phyloP scores from a whole-genome alignment of 2,329 filamentous ascomycete genomes.

The Alternaria panax region DNA sequence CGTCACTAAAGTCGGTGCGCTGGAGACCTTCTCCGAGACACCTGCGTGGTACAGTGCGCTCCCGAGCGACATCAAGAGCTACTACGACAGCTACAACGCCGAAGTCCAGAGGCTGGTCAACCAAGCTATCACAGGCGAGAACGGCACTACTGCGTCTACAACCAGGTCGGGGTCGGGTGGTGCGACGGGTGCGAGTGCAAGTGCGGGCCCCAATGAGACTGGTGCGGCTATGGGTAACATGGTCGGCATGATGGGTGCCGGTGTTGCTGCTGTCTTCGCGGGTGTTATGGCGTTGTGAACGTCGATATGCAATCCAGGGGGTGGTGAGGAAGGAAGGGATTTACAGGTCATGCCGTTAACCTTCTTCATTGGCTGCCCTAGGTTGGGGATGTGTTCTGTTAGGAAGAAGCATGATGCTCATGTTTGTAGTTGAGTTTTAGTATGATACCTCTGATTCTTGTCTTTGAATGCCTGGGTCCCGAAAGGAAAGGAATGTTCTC shows the following conservation, averaged over 20 bases:
- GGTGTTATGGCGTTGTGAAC: slow-evolving; percentile 33
- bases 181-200: slow-evolving; percentile 3
- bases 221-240: slow-evolving; percentile 12
- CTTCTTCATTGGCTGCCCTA: not conserved
- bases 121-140: slow-evolving; percentile 18
- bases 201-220: slow-evolving; percentile 4
- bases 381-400: not conserved
- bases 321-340: not conserved
- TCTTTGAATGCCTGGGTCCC: slow-evolving; percentile 1
- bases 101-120: slow-evolving; percentile 26
- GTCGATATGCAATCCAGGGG: not conserved
- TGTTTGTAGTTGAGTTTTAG: slow-evolving; percentile 10
- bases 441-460: not conserved
- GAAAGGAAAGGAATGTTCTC: not conserved
- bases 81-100: slow-evolving; percentile 31
- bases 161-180: slow-evolving; percentile 4
- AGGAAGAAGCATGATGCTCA: not conserved
- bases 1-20: slow-evolving; percentile 21
- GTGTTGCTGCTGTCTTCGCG: slow-evolving; percentile 29
- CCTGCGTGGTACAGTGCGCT: slow-evolving; percentile 35
- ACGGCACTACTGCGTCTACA: slow-evolving; percentile 9
- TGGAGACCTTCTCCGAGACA: slow-evolving; percentile 26
- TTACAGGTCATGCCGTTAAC: not conserved
- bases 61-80: slow-evolving; percentile 33
- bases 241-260: slow-evolving; percentile 23